These are phyloP conservation scores for Colletotrichum sp. DNA, from an alignment of 2,329 filamentous ascomycete species.

Conservation along the genomic window DNA sequence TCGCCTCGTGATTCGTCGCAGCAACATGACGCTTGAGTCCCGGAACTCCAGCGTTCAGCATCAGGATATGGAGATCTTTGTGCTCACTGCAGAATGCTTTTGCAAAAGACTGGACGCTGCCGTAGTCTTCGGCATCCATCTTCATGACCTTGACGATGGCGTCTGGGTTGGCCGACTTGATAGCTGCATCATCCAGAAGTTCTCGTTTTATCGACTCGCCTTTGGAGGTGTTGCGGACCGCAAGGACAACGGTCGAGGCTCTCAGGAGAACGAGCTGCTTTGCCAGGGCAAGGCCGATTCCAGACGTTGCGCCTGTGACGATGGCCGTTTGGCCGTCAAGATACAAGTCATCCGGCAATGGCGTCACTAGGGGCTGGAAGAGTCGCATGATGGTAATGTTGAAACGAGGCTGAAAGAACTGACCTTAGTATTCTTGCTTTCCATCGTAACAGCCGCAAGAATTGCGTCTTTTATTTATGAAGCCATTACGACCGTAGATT, in stretches of 20 bases:
- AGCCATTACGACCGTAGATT: background rate
- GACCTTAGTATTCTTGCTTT: background rate
- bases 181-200: background rate
- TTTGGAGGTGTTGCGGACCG: slow-evolving; percentile 36
- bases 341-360: background rate
- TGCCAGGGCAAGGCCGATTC: slow-evolving; percentile 44
- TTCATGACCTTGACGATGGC: slow-evolving; percentile 5
- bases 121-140: slow-evolving; percentile 10
- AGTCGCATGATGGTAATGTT: background rate
- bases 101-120: slow-evolving; percentile 2
- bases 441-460: background rate
- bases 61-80: background rate
- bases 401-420: background rate
- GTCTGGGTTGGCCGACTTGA: background rate
- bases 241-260: slow-evolving; percentile 44
- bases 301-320: slow-evolving; percentile 48
- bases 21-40: background rate
- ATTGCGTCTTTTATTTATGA: background rate
- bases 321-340: slow-evolving; percentile 35
- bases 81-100: background rate
- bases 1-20: slow-evolving; percentile 23
- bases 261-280: slow-evolving; percentile 39
- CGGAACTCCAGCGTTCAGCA: slow-evolving; percentile 22
- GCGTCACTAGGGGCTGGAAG: background rate
- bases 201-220: slow-evolving; percentile 27